phyloP scores from a whole-genome alignment of 257 asterid genomes.

The Solanum habrochaites region DNA sequence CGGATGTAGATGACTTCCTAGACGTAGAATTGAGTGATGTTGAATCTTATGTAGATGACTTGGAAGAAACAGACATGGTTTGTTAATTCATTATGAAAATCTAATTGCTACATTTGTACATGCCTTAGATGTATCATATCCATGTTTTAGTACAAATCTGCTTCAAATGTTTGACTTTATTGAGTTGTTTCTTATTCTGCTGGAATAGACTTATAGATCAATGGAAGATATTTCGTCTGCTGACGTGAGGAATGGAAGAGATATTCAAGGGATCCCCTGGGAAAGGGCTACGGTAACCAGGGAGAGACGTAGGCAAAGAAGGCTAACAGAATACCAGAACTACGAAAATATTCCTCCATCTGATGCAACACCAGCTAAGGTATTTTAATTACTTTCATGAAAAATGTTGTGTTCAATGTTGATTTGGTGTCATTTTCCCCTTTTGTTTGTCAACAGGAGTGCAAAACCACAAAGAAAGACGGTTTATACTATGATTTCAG shows the following conservation, averaged over 20 bases:
- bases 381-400: not conserved
- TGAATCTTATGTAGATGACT: not conserved
- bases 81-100: not conserved
- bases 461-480: constrained; percentile 26
- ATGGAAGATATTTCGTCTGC: not conserved
- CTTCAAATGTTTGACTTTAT: not conserved
- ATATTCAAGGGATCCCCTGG: not conserved
- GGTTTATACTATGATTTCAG: constrained; percentile 45
- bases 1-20: not conserved
- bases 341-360: not conserved
- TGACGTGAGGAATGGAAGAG: not conserved
- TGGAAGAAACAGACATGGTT: not conserved
- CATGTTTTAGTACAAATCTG: not conserved
- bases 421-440: not conserved
- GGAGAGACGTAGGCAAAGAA: not conserved
- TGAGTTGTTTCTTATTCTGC: not conserved
- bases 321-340: not conserved
- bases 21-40: not conserved
- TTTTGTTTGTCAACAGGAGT: not conserved
- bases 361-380: not conserved
- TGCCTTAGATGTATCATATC: not conserved
- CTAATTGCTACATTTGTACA: not conserved
- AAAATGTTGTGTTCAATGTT: not conserved
- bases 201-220: not conserved
- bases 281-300: not conserved